These are phyloP conservation scores for Leccinellum rugosiceps DNA, from an alignment of 768 basidiomycete species.

Conservation along the genomic window DNA sequence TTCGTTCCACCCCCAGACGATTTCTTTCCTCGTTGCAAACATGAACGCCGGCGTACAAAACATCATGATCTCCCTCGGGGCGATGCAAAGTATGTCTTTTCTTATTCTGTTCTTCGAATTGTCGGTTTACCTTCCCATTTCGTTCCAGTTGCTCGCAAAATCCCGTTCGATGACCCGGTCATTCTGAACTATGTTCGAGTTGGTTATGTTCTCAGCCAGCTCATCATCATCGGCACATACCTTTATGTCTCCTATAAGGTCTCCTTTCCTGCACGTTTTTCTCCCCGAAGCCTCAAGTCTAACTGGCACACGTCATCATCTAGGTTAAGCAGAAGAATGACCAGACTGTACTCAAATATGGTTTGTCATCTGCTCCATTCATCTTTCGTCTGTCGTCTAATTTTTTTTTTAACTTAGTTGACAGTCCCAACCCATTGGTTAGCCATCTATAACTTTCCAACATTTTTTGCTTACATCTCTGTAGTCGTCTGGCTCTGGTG, in stretches of 20 bases:
- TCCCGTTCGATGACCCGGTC: constrained; percentile 87
- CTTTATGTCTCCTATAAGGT: constrained; percentile 78
- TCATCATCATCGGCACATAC: constrained; percentile 69
- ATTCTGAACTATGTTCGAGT: constrained; percentile 79
- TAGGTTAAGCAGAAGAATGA: constrained; percentile 96
- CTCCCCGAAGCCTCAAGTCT: neutral
- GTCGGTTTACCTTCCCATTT: neutral
- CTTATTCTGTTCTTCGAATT: neutral
- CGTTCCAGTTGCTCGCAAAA: constrained; percentile 75
- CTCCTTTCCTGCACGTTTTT: neutral
- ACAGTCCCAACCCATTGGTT: constrained; percentile 74
- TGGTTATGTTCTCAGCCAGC: constrained; percentile 76
- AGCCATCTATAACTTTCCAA: constrained; percentile 10
- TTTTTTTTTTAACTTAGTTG: constrained; percentile 47
- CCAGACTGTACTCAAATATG: constrained; percentile 93
- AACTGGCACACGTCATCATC: constrained; percentile 13
- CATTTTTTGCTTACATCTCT: neutral
- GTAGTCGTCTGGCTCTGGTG: constrained; percentile 61
- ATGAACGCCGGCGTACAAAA: constrained; percentile 81
- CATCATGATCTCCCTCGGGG: constrained; percentile 85
- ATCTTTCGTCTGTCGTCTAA: neutral
- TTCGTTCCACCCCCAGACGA: neutral
- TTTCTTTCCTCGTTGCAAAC: constrained; percentile 22
- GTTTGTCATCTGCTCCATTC: constrained; percentile 39
- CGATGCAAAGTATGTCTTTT: constrained; percentile 72